Base-by-base conservation (phyloP, 2,329 filamentous ascomycete genomes). In the Arthrobotrys sinensis region DNA sequence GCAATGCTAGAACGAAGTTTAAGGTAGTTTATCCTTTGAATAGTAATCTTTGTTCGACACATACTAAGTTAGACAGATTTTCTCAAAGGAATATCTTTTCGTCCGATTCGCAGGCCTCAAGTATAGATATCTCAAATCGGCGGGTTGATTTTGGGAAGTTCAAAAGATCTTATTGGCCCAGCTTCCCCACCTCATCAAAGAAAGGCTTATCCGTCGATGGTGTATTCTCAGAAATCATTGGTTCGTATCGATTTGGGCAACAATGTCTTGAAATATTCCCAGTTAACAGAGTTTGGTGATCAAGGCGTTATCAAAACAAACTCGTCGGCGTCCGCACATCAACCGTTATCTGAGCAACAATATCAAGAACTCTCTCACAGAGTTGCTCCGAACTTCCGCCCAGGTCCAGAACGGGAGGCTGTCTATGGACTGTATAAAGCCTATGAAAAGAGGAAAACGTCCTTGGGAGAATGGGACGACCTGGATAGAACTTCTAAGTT, bases 381-480 rank as follows among this genome's bases (percentile, higher is more conserved):
- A 60, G 21, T 43, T 28, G 50, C 65, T 12, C 53, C 65, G 1
- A 66, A 50, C 11, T 75, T 75, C n/a, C 60, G 32, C 1, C 28
- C 38, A 14, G 69, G 63, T 4, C 12, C 10, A 21, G 69, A 75
- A n/a, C 48, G 69, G 8, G 28, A 57, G 19, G 50, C 48, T 38
- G 60, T 75, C 7, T 75, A 75, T 66, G 40, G 12, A 2, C 6
- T 67, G 4, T 75, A 66, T 28, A 57, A 60, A 28, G 21, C 48
- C 11, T 75, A 75, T 11, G 69, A 75, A 24, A 75, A 50, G n/a
- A 66, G 48, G 28, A 75, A 75, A 55, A 28, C 38, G 0, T 62
- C 50, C 3, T 40, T 75, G 1, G 24, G 69, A 7, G 69, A 75
- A 32, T 75, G 69, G 69, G 69, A 75, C n/a, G 69, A 67, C 10